Base-by-base conservation (phyloP, 257 asterid genomes). In the Misopates orontium region DNA sequence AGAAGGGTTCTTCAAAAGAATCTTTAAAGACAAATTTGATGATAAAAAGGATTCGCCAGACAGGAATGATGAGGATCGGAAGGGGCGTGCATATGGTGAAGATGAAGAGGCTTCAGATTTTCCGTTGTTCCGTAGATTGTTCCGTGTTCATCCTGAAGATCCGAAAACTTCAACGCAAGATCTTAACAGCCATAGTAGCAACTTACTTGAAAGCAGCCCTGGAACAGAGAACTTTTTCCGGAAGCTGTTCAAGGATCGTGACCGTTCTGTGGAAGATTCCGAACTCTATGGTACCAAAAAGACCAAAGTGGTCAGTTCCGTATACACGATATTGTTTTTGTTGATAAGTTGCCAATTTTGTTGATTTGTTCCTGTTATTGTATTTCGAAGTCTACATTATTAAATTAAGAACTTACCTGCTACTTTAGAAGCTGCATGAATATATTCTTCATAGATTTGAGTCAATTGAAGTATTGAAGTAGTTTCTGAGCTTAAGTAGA, bases 131-230 rank as follows among this genome's bases (percentile, higher is more conserved):
- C 86, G 95, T 65, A 82, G 87, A 65, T 71, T 84, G 56, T 83
- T 88, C 72, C 96, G 97, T 73, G 85, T 88, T 71, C 95, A 90
- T 74, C 96, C 97, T 22, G 97, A 86, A 69, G 93, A 90, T 75
- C 74, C 93, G 20, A 87, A 81, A 73, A 62, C 62, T 71, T 70
- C 88, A 65, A 55, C 28, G 39, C 81, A 71, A 42, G 79, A 73
- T 56, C 85, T 77, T 60, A 83, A 75, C 67, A 67, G 76, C 68
- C 71, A 77, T 41, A 61, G 65, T 73, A 72, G 72, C 55, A 83
- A 74, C 75, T 76, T 78, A 62, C 88, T 80, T 59, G 96, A 85
- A 80, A 84, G 91, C 80, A 88, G 96, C 71, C 96, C 97, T 67
- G 96, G 97, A 67, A 90, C 97, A 53, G 97, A 90, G 70, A 88